Evolutionary conservation across 164 flowering plant genomes (phyloP).

Genomic region (Vitis cinerea): DNA sequence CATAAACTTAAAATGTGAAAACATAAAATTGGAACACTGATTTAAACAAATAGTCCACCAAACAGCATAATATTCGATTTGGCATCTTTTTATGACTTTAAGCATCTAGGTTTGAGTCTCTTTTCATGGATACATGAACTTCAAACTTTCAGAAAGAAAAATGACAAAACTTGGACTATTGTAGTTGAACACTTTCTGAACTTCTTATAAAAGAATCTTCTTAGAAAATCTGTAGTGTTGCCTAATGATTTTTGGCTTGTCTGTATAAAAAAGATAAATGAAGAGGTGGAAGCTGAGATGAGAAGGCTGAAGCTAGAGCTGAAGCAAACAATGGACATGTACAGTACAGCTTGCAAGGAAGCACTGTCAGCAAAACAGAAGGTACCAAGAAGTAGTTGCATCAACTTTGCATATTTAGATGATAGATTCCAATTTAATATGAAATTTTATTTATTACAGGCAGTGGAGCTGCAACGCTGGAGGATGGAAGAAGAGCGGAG

Average conservation of each 20-base stretch:
- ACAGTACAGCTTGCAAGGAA: constrained; percentile 40
- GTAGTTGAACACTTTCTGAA: background rate
- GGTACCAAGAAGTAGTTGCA: constrained; percentile 9
- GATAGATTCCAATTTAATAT: background rate
- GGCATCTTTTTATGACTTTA: background rate
- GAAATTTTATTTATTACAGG: constrained; percentile 22
- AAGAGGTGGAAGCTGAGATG: constrained; percentile 38
- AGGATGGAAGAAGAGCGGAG: constrained; percentile 33
- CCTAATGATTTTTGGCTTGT: background rate
- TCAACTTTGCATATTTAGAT: background rate
- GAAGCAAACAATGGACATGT: constrained; percentile 45
- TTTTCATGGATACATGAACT: background rate
- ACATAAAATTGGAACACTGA: no score
- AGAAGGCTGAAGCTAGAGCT: constrained; percentile 38
- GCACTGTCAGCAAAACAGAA: constrained; percentile 37
- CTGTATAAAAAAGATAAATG: constrained; percentile 17
- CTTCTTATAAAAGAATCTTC: background rate
- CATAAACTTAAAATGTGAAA: no score
- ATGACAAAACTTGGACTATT: background rate
- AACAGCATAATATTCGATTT: background rate
- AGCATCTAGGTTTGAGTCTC: background rate
- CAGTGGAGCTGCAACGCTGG: constrained; percentile 34
- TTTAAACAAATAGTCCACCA: background rate
- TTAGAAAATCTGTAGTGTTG: background rate
- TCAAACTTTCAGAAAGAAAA: background rate